Evolutionary conservation across 441 rosid genomes (phyloP), one percentile per base, ranked within the genome.

Genomic region (Populus hybrid): DNA sequence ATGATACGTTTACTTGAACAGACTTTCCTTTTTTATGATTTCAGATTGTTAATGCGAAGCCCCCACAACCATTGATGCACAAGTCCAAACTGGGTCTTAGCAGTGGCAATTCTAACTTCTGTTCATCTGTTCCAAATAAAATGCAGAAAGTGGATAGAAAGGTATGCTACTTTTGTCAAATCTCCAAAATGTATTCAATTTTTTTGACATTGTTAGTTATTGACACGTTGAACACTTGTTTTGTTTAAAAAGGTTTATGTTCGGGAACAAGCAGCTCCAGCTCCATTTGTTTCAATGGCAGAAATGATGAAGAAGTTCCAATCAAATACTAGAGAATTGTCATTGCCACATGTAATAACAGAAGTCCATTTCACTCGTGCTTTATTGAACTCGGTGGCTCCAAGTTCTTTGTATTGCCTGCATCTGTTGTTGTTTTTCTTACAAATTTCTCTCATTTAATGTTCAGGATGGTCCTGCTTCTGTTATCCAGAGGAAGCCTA

Each of bases 221-320:
- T 71, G 74, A 76, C 70, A 20, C 38, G 63, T 33, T 72, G 8
- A 75, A 66, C 36, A 29, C 65, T 68, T 40, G 40, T 63, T 71
- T 69, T 64, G 26, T 73, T 69, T 61, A n/a, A 35, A 2, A 80
- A 95, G 99, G 84, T 97, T 75, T 97, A 94, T 76, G 88, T 85
- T 26, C 90, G 98, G 70, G 94, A 94, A 69, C 77, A 79, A 75
- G 80, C 81, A 76, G 78, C 66, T 3, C 29, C 78, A 20, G 73
- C 82, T 76, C 97, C 94, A 29, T 97, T 97, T 77, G 81, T 94
- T 84, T 93, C 99, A 77, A 90, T 84, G 82, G 98, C 98, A 69
- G 98, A 94, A 80, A 82, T n/a, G n/a, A 87, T 92, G 86, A 93
- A 83, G 64, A 94, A 92, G 87, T 97, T 94, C 80, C 91, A 94